Evolutionary conservation across 2,329 filamentous ascomycete species (phyloP).

Genomic region (Ophiostoma himal-ulmi): DNA sequence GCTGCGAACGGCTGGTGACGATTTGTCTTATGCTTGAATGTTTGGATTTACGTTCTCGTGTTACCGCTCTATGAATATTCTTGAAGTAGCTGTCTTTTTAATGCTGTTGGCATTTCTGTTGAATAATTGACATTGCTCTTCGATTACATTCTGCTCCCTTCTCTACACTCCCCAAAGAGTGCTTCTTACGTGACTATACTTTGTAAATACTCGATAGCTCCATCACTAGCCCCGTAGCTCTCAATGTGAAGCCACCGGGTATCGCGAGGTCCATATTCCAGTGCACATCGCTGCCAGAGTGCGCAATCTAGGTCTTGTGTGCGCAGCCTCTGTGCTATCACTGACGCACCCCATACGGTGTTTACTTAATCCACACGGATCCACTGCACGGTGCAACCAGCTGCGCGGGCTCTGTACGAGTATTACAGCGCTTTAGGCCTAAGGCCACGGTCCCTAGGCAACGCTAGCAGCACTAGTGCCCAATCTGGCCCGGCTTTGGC

Average conservation of each 20-base stretch:
- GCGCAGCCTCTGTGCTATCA: not conserved
- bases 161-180: too few relatives aligned
- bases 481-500: conserved; percentile 19
- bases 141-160: not conserved
- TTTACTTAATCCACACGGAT: not conserved
- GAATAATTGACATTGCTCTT: not conserved
- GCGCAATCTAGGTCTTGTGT: not conserved
- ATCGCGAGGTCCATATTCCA: not conserved
- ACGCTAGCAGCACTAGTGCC: conserved; percentile 19
- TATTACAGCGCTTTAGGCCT: not conserved
- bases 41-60: not conserved
- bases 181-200: not conserved
- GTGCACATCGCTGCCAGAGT: conserved; percentile 8
- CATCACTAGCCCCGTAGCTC: not conserved
- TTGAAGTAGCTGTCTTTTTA: too few relatives aligned
- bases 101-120: not conserved
- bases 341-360: not conserved
- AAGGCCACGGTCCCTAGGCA: not conserved
- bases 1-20: not conserved
- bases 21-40: not conserved
- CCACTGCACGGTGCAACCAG: not conserved
- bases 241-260: not conserved
- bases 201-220: not conserved
- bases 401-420: not conserved
- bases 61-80: too few relatives aligned